Evolutionary conservation across 805 yeast genomes (phyloP), one percentile per base, ranked within the genome.

Genomic region (Kluyveromyces lactis): DNA sequence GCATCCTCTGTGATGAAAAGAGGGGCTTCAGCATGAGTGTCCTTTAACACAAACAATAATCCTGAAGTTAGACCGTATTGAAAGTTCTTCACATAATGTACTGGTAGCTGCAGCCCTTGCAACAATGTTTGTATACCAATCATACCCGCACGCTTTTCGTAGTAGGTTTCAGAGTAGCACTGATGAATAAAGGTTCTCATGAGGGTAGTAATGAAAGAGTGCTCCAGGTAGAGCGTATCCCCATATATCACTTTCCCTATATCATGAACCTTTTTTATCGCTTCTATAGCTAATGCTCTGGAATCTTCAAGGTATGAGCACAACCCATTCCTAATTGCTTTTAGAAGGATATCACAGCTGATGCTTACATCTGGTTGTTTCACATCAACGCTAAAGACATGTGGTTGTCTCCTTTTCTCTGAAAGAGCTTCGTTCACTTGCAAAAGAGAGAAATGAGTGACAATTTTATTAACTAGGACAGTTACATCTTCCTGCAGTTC

Each of bases 1-100:
- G 97, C 95, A 42, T 76, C 72, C 2, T 72, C 73, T 29, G 86
- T 69, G 11, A 90, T 95, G 44, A 73, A 77, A 33, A 77, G 71
- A 0, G 97, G 97, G 2, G 90, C 92, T 33, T 89, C 94, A 2
- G 78, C 71, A 0, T 95, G 89, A 0, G 94, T 81, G 52, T 92
- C 99, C 53, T 95, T 75, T 44, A 90, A 66, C 2, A 90, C 95
- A 62, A 87, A 94, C 48, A 90, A 78, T 58, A 92, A 73, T 0
- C 96, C 86, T 33, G 95, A 73, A 2, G 86, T 77, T 26, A 92
- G 69, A 55, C 92, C 97, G 48, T 83, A 72, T 53, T 87, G 95
- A 27, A 90, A 73, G 33, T 77, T 73, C 40, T 74, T 72, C 54
- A 90, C 77, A 79, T 95, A 87, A 2, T 69, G 63, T 3, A 77